phyloP scores from a whole-genome alignment of 139 green algal species.

The Auxenochlorella pyrenoidosa region DNA sequence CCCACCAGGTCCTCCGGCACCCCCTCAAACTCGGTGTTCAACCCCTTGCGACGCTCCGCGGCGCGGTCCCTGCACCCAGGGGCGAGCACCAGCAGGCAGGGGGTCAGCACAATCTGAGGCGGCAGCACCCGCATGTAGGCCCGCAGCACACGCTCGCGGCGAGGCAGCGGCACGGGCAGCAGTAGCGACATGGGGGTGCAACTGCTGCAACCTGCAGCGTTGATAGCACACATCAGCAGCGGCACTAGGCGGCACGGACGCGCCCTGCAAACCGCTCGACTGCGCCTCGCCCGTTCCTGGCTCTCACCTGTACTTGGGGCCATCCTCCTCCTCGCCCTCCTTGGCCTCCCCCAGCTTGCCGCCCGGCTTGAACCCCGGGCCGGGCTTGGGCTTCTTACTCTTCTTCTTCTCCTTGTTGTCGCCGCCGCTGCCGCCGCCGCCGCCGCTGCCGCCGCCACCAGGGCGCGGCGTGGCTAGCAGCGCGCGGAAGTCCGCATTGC shows the following conservation, averaged over 20 bases:
- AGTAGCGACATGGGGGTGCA: no score
- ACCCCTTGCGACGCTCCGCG: constrained; percentile 71
- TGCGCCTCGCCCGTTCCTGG: neutral
- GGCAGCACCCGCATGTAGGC: no score
- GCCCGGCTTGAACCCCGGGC: neutral
- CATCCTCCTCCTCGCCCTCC: constrained; percentile 2
- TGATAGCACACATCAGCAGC: no score
- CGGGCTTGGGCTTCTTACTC: constrained; percentile 34
- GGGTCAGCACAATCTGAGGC: no score
- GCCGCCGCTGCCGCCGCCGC: neutral
- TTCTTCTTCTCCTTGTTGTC: constrained; percentile 32
- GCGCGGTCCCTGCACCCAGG: constrained; percentile 65
- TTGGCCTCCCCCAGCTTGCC: constrained; percentile 4
- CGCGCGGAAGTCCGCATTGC: constrained; percentile 46
- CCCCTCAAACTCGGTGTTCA: constrained; percentile 68
- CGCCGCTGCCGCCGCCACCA: neutral
- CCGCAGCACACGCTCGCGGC: no score
- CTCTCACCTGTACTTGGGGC: constrained; percentile 2
- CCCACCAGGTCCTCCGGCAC: constrained; percentile 33
- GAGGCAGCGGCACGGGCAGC: no score
- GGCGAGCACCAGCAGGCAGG: neutral
- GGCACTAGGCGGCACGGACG: no score
- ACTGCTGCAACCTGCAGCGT: no score
- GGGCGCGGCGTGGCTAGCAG: constrained; percentile 38
- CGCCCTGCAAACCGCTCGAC: no score